A percentile compares a stretch with the other conserved stretches of the same genome.
Evolutionary conservation across 2,329 filamentous ascomycete genomes (phyloP).

Genomic region (Aspergillus fijiensis): DNA sequence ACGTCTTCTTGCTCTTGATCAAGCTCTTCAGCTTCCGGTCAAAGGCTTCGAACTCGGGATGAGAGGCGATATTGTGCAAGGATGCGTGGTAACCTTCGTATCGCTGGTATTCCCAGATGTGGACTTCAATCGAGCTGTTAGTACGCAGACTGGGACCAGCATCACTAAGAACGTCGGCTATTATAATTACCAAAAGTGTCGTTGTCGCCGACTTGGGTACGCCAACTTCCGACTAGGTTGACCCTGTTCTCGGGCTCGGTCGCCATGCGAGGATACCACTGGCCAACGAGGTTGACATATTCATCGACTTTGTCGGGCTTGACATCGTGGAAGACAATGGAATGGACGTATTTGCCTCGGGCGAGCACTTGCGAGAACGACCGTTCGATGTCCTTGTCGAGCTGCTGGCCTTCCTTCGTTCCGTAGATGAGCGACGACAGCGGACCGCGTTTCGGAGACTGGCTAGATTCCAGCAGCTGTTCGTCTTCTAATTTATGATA

Average conservation of each 20-base stretch:
- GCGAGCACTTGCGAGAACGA: slow-evolving; percentile 95
- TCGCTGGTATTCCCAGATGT: slow-evolving; percentile 99
- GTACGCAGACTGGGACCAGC: slow-evolving; percentile 16
- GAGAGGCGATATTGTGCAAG: slow-evolving; percentile 75
- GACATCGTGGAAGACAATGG: slow-evolving; percentile 93
- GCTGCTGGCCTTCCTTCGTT: slow-evolving; percentile 88
- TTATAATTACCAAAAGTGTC: slow-evolving; percentile 82
- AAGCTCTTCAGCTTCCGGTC: slow-evolving; percentile 81
- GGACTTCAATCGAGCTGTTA: slow-evolving; percentile 61
- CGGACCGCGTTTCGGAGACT: slow-evolving; percentile 66
- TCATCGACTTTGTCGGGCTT: slow-evolving; percentile 95
- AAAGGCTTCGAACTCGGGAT: slow-evolving; percentile 81
- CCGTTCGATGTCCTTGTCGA: slow-evolving; percentile 93
- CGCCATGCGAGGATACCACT: slow-evolving; percentile 91
- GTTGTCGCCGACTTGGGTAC: slow-evolving; percentile 94
- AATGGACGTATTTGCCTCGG: slow-evolving; percentile 96
- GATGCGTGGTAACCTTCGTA: slow-evolving; percentile 96
- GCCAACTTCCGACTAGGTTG: slow-evolving; percentile 94
- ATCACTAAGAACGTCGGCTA: not conserved
- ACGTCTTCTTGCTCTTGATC: slow-evolving; percentile 80
- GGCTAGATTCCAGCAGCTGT: slow-evolving; percentile 59
- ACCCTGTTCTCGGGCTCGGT: slow-evolving; percentile 84
- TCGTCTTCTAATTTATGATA: slow-evolving; percentile 55
- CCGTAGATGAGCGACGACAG: slow-evolving; percentile 92
- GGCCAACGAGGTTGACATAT: slow-evolving; percentile 83